phyloP scores from a whole-genome alignment of 768 basidiomycete species.

The Hygrocybe coccinea region DNA sequence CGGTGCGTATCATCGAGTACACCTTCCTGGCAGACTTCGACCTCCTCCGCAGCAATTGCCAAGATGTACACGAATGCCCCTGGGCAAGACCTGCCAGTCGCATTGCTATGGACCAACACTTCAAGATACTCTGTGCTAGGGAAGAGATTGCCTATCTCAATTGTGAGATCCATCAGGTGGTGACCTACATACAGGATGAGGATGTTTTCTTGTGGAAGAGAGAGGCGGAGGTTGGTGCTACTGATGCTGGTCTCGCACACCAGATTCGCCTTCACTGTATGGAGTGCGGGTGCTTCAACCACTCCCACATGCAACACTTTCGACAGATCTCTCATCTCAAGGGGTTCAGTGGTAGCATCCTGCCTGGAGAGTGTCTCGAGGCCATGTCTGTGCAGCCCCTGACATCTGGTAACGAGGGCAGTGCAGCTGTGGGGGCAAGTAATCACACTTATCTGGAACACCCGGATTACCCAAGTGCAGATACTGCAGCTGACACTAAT shows the following conservation, averaged over 20 bases:
- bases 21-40: constrained; percentile 23
- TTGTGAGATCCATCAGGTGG: constrained; percentile 19
- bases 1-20: too few species aligned
- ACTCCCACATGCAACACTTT: constrained; percentile 6
- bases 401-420: too few species aligned
- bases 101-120: constrained; percentile 15
- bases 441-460: too few species aligned
- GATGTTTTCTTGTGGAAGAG: neutral
- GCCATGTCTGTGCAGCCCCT: too few species aligned
- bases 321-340: constrained; percentile 6
- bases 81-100: constrained; percentile 19
- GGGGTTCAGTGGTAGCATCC: constrained; percentile 8
- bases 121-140: constrained; percentile 18
- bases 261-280: constrained; percentile 8
- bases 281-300: constrained; percentile 8
- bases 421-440: too few species aligned
- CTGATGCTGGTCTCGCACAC: constrained; percentile 8
- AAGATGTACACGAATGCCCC: constrained; percentile 14
- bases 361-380: neutral
- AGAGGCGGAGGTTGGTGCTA: neutral
- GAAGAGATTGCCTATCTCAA: constrained; percentile 23
- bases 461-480: too few species aligned
- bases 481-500: too few species aligned
- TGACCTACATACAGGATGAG: constrained; percentile 15
- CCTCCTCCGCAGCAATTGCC: constrained; percentile 14